Conservation (phyloP, 2,329 filamentous ascomycete species). For the Trichoderma simmonsii region DNA sequence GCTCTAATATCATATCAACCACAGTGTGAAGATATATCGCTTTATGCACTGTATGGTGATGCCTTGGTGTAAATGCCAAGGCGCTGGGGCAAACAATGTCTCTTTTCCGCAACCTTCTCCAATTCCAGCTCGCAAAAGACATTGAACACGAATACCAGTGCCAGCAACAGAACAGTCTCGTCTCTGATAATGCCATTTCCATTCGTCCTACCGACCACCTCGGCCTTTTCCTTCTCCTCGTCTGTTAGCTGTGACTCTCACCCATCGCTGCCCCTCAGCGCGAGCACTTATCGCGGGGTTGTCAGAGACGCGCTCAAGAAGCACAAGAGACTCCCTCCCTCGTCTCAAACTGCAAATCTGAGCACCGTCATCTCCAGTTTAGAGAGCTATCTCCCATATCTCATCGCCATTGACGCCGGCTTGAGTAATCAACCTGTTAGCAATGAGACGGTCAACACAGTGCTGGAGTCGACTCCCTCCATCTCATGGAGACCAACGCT, state of each 20-base stretch:
- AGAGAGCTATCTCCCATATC: conserved; percentile 77
- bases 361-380: conserved; percentile 65
- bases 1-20: conserved; percentile 1
- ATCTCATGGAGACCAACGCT: conserved; percentile 86
- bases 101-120: not conserved
- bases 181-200: conserved; percentile 75
- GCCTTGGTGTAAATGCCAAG: conserved; percentile 18
- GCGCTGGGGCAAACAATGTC: not conserved
- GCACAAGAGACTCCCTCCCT: conserved; percentile 78
- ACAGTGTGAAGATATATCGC: not conserved
- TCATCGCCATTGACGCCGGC: conserved; percentile 73
- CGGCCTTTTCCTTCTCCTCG: conserved; percentile 75
- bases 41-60: conserved; percentile 26
- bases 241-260: conserved; percentile 78
- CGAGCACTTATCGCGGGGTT: conserved; percentile 79
- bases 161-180: no score
- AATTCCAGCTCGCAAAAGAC: not conserved
- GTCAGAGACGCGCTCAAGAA: conserved; percentile 81
- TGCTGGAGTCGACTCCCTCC: conserved; percentile 57
- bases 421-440: conserved; percentile 48
- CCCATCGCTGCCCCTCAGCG: conserved; percentile 78
- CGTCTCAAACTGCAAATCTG: conserved; percentile 68
- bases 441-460: conserved; percentile 64
- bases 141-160: not conserved
- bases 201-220: conserved; percentile 86